phyloP scores from a whole-genome alignment of 345 rosid genomes.

The Salix suchowensis region DNA sequence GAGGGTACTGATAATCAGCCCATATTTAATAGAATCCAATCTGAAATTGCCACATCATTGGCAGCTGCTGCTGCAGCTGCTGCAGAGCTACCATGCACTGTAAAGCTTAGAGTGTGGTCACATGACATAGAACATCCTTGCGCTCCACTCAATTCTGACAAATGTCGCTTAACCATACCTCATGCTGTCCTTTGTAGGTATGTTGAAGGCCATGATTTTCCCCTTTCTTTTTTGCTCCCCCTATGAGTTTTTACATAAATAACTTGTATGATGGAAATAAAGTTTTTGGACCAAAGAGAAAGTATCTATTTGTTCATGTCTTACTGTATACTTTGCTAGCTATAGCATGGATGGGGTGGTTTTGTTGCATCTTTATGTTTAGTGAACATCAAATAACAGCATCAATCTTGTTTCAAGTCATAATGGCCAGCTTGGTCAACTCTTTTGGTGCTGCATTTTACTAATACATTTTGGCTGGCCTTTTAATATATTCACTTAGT shows the following conservation, averaged over 20 bases:
- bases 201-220: constrained; percentile 7
- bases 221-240: not conserved
- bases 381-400: not conserved
- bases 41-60: constrained; percentile 74
- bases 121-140: constrained; percentile 73
- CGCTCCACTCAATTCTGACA: constrained; percentile 51
- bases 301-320: not conserved
- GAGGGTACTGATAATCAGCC: constrained; percentile 48
- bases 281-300: no score
- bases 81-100: constrained; percentile 94
- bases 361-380: not conserved
- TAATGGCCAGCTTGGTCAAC: not conserved
- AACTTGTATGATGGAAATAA: not conserved
- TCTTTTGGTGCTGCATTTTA: not conserved
- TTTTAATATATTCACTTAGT: constrained; percentile 10
- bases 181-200: constrained; percentile 99
- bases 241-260: not conserved
- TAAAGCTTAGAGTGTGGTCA: constrained; percentile 85
- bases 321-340: not conserved
- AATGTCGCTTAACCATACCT: constrained; percentile 66
- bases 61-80: constrained; percentile 95
- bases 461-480: not conserved
- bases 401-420: not conserved
- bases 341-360: not conserved
- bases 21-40: constrained; percentile 52